Evolutionary conservation across 441 rosid genomes (phyloP), one percentile per base, ranked within the genome.

Genomic region (Corymbia citriodora): DNA sequence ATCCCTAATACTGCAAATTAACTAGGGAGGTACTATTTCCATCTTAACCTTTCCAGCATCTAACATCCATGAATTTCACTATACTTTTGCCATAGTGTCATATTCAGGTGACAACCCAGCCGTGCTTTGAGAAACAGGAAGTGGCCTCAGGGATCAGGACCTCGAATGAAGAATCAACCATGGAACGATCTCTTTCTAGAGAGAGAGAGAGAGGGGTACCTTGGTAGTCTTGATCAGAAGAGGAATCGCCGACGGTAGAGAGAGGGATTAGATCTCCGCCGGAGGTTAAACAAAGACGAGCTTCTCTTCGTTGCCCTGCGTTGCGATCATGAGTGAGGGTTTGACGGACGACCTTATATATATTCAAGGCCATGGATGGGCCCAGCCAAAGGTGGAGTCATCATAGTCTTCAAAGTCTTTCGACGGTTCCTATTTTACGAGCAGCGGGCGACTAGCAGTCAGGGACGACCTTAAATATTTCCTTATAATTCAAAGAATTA

Each of bases 71-170:
- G n/a, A 74, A 40, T 79, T 45, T 23, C 14, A 23, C 52, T 45
- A 40, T 23, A 1, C 0, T 79, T 12, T 52, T 1, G 52, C 3
- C 52, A 48, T 52, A 0, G 3, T 11, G 33, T 33, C 85, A 0
- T 14, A 23, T 45, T 23, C 85, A 45, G 52, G 52, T n/a, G n/a
- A 79, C 53, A 14, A 79, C 25, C 50, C 53, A 11, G 17, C 85
- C 10, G 10, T 45, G 53, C 85, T 45, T 45, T 10, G 53, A 23
- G n/a, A 23, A 79, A 36, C 50, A 45, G n/a, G 18, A 79, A 45
- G 85, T 40, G 29, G 53, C 18, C n/a, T 23, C 18, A 15, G 52
- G 45, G 52, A 45, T 45, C 8, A 4, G 12, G 85, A 79, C 50
- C 50, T 74, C 83, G 6, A 40, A 74, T 48, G 29, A 74, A 74